A percentile compares a stretch with the other conserved stretches of the same genome.
Conservation (phyloP, 2,329 filamentous ascomycete species). For the Trichophyton benhamiae region DNA sequence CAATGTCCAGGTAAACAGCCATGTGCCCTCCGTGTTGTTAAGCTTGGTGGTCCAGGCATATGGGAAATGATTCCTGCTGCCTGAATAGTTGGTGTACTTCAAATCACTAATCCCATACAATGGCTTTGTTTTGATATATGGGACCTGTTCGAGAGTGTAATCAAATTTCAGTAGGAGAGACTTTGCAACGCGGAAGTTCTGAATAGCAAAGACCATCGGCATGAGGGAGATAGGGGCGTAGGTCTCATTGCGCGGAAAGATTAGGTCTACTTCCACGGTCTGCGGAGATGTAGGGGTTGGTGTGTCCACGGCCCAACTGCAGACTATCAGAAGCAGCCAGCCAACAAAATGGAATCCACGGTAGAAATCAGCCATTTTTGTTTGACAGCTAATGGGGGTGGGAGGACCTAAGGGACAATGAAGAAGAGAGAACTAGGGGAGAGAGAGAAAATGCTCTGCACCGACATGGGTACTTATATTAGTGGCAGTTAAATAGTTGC, state of each 20-base stretch:
- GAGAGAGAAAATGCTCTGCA: background rate
- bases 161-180: background rate
- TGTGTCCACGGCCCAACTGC: background rate
- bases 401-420: background rate
- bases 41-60: background rate
- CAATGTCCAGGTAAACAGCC: background rate
- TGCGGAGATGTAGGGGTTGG: constrained; percentile 1
- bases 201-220: constrained; percentile 8
- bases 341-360: background rate
- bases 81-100: background rate
- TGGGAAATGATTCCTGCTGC: background rate
- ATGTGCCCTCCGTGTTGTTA: background rate
- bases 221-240: constrained; percentile 1
- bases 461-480: too few relatives aligned
- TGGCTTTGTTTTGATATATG: background rate
- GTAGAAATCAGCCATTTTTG: background rate
- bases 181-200: background rate
- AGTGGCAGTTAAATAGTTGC: too few relatives aligned
- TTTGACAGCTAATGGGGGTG: background rate
- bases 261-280: constrained; percentile 6
- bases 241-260: constrained; percentile 8
- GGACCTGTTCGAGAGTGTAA: background rate
- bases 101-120: background rate
- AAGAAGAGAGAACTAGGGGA: background rate
- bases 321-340: background rate